Evolutionary conservation across 1,284 basidiomycete species (phyloP), one percentile per base, ranked within the genome.

Genomic region (Microbotryomycetes sp.): DNA sequence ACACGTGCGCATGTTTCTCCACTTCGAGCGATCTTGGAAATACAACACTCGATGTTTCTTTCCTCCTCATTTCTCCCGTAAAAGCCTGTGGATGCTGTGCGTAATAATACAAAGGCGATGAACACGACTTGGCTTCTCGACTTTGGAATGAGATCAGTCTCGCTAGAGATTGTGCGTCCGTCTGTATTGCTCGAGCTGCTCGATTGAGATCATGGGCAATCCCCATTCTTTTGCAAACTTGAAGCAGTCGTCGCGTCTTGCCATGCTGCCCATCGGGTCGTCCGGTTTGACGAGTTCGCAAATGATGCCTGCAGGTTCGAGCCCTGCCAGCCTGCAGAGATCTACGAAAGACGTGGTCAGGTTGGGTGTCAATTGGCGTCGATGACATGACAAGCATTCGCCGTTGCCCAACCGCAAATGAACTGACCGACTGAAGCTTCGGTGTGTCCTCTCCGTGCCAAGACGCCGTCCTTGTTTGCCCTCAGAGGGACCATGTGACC

Each of bases 281-380:
- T 93, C 84, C 54, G 97, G 91, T 71, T 97, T 93, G 41, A 98
- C 92, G 30, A 98, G 79, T 76, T 98, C 96, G 74, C 96, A 98
- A 30, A 98, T 81, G 3, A 97, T 80, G 2, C 91, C 96, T 1
- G 86, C 92, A 1, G 81, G 79, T 9, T 88, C 84, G 49, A 90
- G 82, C 23, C 83, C 82, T 1, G 91, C 85, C 52, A 96, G 79
- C 56, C 79, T 78, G 76, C 92, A 97, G 11, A 99, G 78, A 71
- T 99, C 94, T 81, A 70, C 4, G n/a, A n/a, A n/a, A n/a, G n/a
- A n/a, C n/a, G n/a, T n/a, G n/a, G n/a, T n/a, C n/a, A n/a, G n/a
- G n/a, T n/a, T n/a, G n/a, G n/a, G n/a, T n/a, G n/a, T n/a, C n/a
- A n/a, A n/a, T n/a, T n/a, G n/a, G n/a, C 18, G 35, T 11, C 18